These are phyloP conservation scores for Phytopythium cucurbitacearum DNA, from an alignment of 352 stramenopile species.

Conservation along the genomic window DNA sequence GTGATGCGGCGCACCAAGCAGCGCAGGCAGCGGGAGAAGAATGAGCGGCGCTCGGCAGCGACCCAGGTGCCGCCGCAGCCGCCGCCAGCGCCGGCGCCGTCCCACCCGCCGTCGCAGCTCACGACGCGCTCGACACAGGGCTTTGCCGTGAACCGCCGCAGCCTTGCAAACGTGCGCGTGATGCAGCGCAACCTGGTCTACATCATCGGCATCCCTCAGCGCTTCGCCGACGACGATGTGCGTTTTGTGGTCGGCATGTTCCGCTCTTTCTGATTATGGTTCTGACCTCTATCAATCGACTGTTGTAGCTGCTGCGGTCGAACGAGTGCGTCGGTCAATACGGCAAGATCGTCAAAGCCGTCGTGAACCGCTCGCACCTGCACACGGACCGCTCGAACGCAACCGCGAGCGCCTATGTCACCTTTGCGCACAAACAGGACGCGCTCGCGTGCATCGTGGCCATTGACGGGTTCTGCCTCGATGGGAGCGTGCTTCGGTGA, in stretches of 20 bases:
- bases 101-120: no score
- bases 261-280: neutral
- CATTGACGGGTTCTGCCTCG: conserved; percentile 88
- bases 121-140: no score
- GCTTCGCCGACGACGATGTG: conserved; percentile 81
- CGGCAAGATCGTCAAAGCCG: conserved; percentile 91
- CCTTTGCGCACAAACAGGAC: conserved; percentile 89
- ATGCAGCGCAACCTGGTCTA: conserved; percentile 96
- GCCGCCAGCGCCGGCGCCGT: no score
- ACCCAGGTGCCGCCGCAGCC: conserved; percentile 20
- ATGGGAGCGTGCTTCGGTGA: conserved; percentile 71
- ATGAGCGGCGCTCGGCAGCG: conserved; percentile 52
- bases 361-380: conserved; percentile 87
- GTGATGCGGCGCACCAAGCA: conserved; percentile 77
- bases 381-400: conserved; percentile 64
- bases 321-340: conserved; percentile 93
- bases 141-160: conserved; percentile 60
- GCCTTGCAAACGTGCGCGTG: conserved; percentile 88
- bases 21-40: conserved; percentile 84
- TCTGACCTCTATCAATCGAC: neutral
- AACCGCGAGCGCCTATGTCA: conserved; percentile 92
- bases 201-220: conserved; percentile 87
- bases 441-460: conserved; percentile 88
- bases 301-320: conserved; percentile 61
- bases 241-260: neutral